Evolutionary conservation across 1,284 basidiomycete species (phyloP).

Genomic region (Ustilago curta): DNA sequence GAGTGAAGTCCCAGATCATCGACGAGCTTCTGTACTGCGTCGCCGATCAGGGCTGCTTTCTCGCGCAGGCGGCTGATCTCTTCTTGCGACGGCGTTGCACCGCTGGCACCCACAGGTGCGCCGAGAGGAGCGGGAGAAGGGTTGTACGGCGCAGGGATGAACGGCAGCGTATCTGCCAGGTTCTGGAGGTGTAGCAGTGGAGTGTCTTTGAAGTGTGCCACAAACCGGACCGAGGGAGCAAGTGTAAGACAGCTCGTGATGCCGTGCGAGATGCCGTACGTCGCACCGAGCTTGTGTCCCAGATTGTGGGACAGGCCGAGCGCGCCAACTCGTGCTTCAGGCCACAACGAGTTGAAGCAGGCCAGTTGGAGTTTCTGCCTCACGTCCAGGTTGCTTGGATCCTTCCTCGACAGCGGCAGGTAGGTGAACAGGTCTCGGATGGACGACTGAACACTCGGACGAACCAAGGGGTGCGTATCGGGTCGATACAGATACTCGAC

Average conservation of each 20-base stretch:
- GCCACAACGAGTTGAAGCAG: conserved; percentile 81
- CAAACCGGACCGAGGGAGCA: conserved; percentile 27
- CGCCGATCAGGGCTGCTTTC: conserved; percentile 33
- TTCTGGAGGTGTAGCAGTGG: conserved; percentile 43
- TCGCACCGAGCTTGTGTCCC: conserved; percentile 79
- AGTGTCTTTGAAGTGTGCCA: conserved; percentile 26
- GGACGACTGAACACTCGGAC: conserved; percentile 52
- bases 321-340: conserved; percentile 74
- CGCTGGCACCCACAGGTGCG: conserved; percentile 1
- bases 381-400: conserved; percentile 74
- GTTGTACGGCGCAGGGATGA: conserved; percentile 55
- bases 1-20: conserved; percentile 74
- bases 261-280: conserved; percentile 82
- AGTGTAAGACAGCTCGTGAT: conserved; percentile 85
- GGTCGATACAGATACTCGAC: conserved; percentile 80
- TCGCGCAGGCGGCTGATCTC: conserved; percentile 17
- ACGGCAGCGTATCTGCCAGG: conserved; percentile 51
- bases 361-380: conserved; percentile 81
- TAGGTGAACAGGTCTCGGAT: conserved; percentile 80
- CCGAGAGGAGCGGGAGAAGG: conserved; percentile 18
- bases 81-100: neutral
- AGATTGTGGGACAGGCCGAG: conserved; percentile 78
- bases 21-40: conserved; percentile 71
- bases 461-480: conserved; percentile 74
- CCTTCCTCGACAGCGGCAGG: conserved; percentile 76